These are phyloP conservation scores for Botryotinia narcissicola DNA, from an alignment of 2,329 filamentous ascomycete species.

Conservation along the genomic window DNA sequence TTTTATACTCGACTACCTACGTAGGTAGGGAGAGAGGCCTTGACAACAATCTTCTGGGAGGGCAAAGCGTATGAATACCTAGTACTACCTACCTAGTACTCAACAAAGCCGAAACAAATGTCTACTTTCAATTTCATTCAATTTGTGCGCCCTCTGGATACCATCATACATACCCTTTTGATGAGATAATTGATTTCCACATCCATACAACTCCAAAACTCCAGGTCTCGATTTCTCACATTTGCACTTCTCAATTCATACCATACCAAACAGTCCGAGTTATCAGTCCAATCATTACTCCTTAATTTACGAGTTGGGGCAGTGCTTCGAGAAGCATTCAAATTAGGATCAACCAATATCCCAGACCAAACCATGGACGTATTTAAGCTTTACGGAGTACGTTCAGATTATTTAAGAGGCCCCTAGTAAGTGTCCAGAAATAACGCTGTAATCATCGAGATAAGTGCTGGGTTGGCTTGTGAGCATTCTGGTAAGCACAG, in stretches of 20 bases:
- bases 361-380: background rate
- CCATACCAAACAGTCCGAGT: background rate
- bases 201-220: background rate
- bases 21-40: background rate
- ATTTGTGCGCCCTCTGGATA: background rate
- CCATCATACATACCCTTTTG: background rate
- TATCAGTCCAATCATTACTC: background rate
- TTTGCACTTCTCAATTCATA: background rate
- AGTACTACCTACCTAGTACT: background rate
- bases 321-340: constrained; percentile 6
- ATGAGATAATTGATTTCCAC: background rate
- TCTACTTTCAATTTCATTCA: background rate
- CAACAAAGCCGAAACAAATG: background rate
- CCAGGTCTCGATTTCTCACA: background rate
- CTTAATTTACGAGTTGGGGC: background rate
- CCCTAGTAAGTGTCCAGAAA: background rate
- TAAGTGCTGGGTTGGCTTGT: background rate
- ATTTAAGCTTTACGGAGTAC: background rate
- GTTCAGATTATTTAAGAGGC: background rate
- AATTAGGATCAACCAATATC: constrained; percentile 11
- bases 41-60: background rate
- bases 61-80: background rate
- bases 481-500: no score
- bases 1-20: background rate
- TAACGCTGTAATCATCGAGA: background rate